Base-by-base conservation (phyloP, 805 yeast genomes). In the Kregervanrija delftensis region DNA sequence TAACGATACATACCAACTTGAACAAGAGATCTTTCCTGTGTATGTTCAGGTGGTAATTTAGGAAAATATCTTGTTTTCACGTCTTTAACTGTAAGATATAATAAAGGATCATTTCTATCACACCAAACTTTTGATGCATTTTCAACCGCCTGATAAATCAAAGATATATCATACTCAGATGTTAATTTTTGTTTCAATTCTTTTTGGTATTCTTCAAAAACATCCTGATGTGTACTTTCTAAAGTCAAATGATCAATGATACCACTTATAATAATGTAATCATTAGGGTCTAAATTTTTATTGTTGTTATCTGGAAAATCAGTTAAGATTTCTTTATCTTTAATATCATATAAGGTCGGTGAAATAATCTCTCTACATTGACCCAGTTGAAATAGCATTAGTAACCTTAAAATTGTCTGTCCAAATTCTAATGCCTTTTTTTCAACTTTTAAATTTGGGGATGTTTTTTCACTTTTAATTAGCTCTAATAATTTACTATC, bases 321-420 rank as follows among this genome's bases (percentile, higher is more conserved):
- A 8, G 38, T 44, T 5, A 49, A 37, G 11, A 54, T 14, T 8
- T 50, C 33, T 0, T 56, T 47, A 5, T 50, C 42, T 16, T 41
- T 37, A 31, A 52, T 33, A n/a, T 50, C 45, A 53, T 76, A 12
- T 76, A 47, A 48, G 73, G 74, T 2, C 73, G 74, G 55, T 79
- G 81, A n/a, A 78, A 74, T 55, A 11, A 84, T 56, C 56, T 85
- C 91, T 48, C 90, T 67, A 2, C 86, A 79, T 45, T 73, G 74
- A 1, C 83, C 80, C 8, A 59, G 59, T 8, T 58, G 52, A 17
- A 75, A 65, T 9, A 81, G 58, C 8, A 65, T 59, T 8, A 68
- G 50, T 36, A 77, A 44, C 41, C 79, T 63, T 3, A 66, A 56
- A 1, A 75, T 56, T 12, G 61, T 56, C 11, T 59, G 58, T 12